These are phyloP conservation scores for Ottelia alismoides DNA, from an alignment of 106 monocot genomes.

Conservation along the genomic window DNA sequence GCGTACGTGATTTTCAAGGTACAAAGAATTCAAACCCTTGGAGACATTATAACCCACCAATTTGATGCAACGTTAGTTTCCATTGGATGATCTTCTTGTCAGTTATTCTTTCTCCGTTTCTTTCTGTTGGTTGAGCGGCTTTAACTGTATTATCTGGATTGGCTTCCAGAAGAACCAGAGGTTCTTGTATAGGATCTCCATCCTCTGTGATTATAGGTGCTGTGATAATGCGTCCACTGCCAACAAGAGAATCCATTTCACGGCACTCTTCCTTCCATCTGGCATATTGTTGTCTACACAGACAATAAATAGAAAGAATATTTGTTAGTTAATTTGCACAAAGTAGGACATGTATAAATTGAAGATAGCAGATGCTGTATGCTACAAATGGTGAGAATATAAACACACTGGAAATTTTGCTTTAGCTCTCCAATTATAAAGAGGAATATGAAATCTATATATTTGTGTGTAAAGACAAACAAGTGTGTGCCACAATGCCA, in stretches of 20 bases:
- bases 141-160: slow-evolving; percentile 1
- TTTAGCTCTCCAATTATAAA: too few relatives aligned
- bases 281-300: slow-evolving; percentile 70
- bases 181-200: slow-evolving; percentile 70
- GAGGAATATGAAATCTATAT: not conserved
- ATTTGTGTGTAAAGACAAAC: not conserved
- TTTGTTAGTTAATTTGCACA: too few relatives aligned
- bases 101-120: not conserved
- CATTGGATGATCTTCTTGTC: slow-evolving; percentile 82
- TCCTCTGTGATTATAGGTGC: slow-evolving; percentile 86
- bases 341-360: too few relatives aligned
- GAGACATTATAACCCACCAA: slow-evolving; percentile 32
- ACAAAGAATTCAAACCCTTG: too few relatives aligned
- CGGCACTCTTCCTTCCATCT: slow-evolving; percentile 71
- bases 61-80: slow-evolving; percentile 97
- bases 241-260: slow-evolving; percentile 80
- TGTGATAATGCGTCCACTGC: slow-evolving; percentile 81
- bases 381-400: too few relatives aligned
- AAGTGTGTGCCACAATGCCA: not conserved
- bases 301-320: not conserved
- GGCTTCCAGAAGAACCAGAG: slow-evolving; percentile 62
- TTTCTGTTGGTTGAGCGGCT: not conserved
- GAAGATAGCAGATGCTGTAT: too few relatives aligned
- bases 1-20: too few relatives aligned
- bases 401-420: too few relatives aligned